Percentiles rank a stretch among this genome's conserved stretches.
Conservation (phyloP, 192 early-diverging fungal genomes). For the Spinellus fusiger region DNA sequence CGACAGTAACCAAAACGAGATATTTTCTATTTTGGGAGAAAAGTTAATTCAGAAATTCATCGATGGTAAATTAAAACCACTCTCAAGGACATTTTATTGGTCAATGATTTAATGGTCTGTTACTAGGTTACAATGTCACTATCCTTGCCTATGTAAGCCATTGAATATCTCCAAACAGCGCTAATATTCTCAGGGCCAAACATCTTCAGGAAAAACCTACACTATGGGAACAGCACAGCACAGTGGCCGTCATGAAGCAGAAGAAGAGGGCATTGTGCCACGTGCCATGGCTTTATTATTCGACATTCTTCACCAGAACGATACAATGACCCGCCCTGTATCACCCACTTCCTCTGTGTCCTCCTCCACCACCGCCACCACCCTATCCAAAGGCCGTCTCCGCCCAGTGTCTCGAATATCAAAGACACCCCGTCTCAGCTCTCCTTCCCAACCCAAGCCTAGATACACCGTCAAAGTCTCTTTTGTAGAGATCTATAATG, state of each 20-base stretch:
- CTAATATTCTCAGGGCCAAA: slow-evolving; percentile 51
- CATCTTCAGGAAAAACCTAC: slow-evolving; percentile 91
- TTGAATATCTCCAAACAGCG: slow-evolving; percentile 7
- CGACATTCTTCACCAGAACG: slow-evolving; percentile 51
- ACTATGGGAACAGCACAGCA: slow-evolving; percentile 83
- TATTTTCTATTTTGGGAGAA: slow-evolving; percentile 19
- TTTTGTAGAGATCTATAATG: slow-evolving; percentile 95
- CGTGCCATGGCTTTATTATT: slow-evolving; percentile 65
- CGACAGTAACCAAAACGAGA: slow-evolving; percentile 23
- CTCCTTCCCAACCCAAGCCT: neutral
- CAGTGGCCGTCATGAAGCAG: slow-evolving; percentile 16
- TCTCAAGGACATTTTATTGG: neutral
- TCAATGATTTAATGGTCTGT: neutral
- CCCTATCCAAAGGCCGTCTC: slow-evolving; percentile 50
- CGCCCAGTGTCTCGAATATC: slow-evolving; percentile 19
- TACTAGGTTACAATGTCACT: slow-evolving; percentile 91
- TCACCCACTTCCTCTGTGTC: slow-evolving; percentile 85
- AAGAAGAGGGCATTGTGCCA: slow-evolving; percentile 57
- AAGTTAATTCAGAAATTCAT: slow-evolving; percentile 28
- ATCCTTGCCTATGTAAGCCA: slow-evolving; percentile 79
- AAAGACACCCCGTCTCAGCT: slow-evolving; percentile 20
- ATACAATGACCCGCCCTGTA: slow-evolving; percentile 83
- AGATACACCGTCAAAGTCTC: slow-evolving; percentile 59
- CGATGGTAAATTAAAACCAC: slow-evolving; percentile 17
- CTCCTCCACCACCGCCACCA: slow-evolving; percentile 39